Conservation (phyloP, 2,329 filamentous ascomycete genomes). For the Pseudogymnoascus sp. region DNA sequence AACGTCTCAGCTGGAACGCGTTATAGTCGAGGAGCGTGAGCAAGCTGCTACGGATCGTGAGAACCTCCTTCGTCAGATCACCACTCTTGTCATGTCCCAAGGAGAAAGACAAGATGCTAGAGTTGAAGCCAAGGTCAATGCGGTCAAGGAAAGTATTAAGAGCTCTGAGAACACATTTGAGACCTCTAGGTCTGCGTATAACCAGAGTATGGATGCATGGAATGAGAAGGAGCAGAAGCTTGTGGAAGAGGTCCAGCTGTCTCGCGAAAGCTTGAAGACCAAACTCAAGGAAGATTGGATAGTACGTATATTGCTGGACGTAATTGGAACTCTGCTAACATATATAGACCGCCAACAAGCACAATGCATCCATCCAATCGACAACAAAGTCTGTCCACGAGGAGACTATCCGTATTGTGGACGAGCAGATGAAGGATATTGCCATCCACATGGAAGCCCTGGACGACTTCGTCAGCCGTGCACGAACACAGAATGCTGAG, state of each 20-base stretch:
- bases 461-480: slow-evolving; percentile 81
- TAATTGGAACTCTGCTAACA: neutral
- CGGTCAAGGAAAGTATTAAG: slow-evolving; percentile 56
- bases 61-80: slow-evolving; percentile 67
- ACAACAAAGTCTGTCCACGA: slow-evolving; percentile 83
- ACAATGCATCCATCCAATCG: slow-evolving; percentile 74
- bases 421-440: slow-evolving; percentile 80
- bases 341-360: slow-evolving; percentile 58
- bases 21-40: slow-evolving; percentile 67
- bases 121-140: slow-evolving; percentile 53
- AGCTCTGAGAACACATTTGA: slow-evolving; percentile 58
- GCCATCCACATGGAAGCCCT: slow-evolving; percentile 81
- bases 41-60: slow-evolving; percentile 66
- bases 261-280: slow-evolving; percentile 68
- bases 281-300: slow-evolving; percentile 84
- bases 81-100: slow-evolving; percentile 65
- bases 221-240: slow-evolving; percentile 58
- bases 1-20: slow-evolving; percentile 57
- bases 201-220: slow-evolving; percentile 67
- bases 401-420: slow-evolving; percentile 82
- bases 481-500: slow-evolving; percentile 68
- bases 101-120: slow-evolving; percentile 66
- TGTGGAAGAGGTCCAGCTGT: slow-evolving; percentile 61
- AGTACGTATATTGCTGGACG: slow-evolving; percentile 50
- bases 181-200: slow-evolving; percentile 56